Evolutionary conservation across 2,329 filamentous ascomycete species (phyloP).

Genomic region (Beauveria australis): DNA sequence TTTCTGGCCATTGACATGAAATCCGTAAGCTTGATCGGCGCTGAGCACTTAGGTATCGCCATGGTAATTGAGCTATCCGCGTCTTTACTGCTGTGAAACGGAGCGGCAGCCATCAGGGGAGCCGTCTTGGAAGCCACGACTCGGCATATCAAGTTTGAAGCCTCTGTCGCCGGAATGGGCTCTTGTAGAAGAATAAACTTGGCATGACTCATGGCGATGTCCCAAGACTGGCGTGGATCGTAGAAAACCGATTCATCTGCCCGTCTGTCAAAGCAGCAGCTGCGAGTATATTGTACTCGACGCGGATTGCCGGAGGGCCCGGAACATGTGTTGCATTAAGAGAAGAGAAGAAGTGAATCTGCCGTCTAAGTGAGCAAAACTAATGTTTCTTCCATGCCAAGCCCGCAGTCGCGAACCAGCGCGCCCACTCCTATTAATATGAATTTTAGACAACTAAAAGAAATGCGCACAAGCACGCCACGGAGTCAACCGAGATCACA

Average conservation of each 20-base stretch:
- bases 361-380: background rate
- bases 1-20: slow-evolving; percentile 3
- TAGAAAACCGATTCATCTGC: background rate
- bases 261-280: background rate
- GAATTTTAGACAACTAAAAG: background rate
- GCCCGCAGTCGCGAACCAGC: background rate
- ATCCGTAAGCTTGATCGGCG: background rate
- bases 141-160: slow-evolving; percentile 2
- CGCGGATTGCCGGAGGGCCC: background rate
- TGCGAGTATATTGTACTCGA: background rate
- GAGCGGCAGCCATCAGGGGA: background rate
- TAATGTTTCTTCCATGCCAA: background rate
- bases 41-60: slow-evolving; percentile 1
- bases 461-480: slow-evolving; percentile 1
- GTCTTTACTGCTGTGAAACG: background rate
- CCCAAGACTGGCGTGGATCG: background rate
- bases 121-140: slow-evolving; percentile 9
- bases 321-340: too few relatives aligned
- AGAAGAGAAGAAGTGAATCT: background rate
- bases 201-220: background rate
- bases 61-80: background rate
- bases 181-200: slow-evolving; percentile 10
- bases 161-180: slow-evolving; percentile 3
- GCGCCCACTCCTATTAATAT: slow-evolving; percentile 4
- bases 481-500: slow-evolving; percentile 10